Conservation (phyloP, 768 basidiomycete species). For the Lyophyllum atratum region DNA sequence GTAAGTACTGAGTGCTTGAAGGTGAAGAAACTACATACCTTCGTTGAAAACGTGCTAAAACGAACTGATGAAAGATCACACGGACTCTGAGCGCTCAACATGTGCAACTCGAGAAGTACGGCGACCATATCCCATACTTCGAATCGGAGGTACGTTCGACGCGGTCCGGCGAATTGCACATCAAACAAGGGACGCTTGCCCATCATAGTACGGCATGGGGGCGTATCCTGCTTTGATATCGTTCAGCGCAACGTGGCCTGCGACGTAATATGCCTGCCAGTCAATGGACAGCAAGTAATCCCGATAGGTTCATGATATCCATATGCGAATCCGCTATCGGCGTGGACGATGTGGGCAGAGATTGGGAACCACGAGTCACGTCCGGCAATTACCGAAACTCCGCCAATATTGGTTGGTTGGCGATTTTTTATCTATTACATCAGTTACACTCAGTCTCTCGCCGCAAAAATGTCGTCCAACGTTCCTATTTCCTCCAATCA, state of each 20-base stretch:
- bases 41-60: too few relatives aligned
- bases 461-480: constrained; percentile 60
- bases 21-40: too few relatives aligned
- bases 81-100: too few relatives aligned
- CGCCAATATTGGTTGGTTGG: constrained; percentile 9
- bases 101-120: too few relatives aligned
- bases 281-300: not conserved
- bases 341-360: not conserved
- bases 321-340: not conserved
- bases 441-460: not conserved
- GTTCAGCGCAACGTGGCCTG: not conserved
- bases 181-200: too few relatives aligned
- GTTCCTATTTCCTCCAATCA: constrained; percentile 62
- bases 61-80: too few relatives aligned
- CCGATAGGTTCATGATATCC: not conserved
- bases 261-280: not conserved
- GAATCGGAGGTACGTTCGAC: too few relatives aligned
- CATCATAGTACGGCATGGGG: too few relatives aligned
- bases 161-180: too few relatives aligned
- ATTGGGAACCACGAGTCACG: not conserved
- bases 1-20: too few relatives aligned
- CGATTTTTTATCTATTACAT: constrained; percentile 21
- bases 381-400: constrained; percentile 20
- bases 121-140: too few relatives aligned
- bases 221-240: not conserved